A percentile compares a stretch with the other conserved stretches of the same genome.
Evolutionary conservation across 345 rosid species (phyloP).

Genomic region (Eucalyptus dawsonii): DNA sequence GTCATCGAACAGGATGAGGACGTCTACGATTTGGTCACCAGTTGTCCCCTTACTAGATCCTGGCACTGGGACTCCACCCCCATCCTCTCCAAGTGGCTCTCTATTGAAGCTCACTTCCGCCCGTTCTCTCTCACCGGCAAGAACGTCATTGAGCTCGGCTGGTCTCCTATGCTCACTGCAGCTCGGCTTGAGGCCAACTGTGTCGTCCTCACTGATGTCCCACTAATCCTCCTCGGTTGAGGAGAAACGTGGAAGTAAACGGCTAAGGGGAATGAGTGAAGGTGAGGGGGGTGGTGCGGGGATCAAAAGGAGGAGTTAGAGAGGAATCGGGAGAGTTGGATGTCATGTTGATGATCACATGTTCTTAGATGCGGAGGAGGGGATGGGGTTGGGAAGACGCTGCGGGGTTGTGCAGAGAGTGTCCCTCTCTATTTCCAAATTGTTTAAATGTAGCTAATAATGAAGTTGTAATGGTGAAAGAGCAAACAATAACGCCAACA

Average conservation of each 20-base stretch:
- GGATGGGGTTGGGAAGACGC: not conserved
- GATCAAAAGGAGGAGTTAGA: not conserved
- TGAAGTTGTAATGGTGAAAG: not conserved
- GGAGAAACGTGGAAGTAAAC: accelerated
- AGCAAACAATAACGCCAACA: not conserved
- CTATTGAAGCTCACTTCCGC: no score
- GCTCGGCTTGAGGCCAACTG: accelerated
- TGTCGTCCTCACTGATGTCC: accelerated
- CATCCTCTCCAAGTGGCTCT: no score
- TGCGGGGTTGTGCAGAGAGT: not conserved
- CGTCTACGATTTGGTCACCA: accelerated
- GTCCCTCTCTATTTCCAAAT: no score
- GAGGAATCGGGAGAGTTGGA: no score
- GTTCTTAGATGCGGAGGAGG: not conserved
- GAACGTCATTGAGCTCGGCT: not conserved
- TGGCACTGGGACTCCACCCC: accelerated
- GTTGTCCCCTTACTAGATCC: accelerated
- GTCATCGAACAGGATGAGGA: accelerated
- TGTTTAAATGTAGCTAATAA: no score
- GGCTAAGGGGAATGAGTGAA: not conserved
- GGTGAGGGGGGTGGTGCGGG: not conserved
- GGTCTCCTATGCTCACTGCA: accelerated
- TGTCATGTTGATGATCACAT: not conserved
- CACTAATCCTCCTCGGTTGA: accelerated
- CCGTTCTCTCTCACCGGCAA: accelerated